These are phyloP conservation scores for Eutrema heterophyllum DNA, from an alignment of 345 rosid species.

Conservation along the genomic window DNA sequence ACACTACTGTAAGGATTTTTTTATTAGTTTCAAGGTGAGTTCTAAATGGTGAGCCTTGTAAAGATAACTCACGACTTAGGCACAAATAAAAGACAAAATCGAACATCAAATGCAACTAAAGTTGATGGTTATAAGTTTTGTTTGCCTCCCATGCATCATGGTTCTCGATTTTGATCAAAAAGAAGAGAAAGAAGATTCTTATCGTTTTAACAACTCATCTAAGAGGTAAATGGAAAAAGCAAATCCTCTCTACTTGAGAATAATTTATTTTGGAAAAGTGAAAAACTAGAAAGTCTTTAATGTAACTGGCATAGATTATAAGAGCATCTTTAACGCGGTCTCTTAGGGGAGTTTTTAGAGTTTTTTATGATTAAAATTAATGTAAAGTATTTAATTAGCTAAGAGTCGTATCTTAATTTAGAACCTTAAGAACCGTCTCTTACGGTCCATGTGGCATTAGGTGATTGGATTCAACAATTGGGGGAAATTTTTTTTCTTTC, in stretches of 20 bases:
- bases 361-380: too few species aligned
- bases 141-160: not conserved
- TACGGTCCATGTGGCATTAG: too few species aligned
- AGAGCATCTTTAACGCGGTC: too few species aligned
- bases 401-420: too few species aligned
- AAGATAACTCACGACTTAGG: not conserved
- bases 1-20: not conserved
- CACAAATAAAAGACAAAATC: too few species aligned
- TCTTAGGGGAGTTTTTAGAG: too few species aligned
- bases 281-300: too few species aligned
- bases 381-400: too few species aligned
- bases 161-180: not conserved
- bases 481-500: too few species aligned
- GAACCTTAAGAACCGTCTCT: too few species aligned
- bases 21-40: not conserved
- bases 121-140: not conserved
- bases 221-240: not conserved
- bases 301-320: too few species aligned
- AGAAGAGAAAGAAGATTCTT: not conserved
- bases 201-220: not conserved
- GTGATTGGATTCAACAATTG: too few species aligned
- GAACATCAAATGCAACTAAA: not conserved
- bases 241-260: not conserved
- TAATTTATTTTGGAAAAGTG: not conserved
- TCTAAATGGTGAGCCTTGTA: not conserved